A percentile compares a stretch with the other conserved stretches of the same genome.
phyloP scores from a whole-genome alignment of 2,329 filamentous ascomycete species.

The Monosporascus sp. region DNA sequence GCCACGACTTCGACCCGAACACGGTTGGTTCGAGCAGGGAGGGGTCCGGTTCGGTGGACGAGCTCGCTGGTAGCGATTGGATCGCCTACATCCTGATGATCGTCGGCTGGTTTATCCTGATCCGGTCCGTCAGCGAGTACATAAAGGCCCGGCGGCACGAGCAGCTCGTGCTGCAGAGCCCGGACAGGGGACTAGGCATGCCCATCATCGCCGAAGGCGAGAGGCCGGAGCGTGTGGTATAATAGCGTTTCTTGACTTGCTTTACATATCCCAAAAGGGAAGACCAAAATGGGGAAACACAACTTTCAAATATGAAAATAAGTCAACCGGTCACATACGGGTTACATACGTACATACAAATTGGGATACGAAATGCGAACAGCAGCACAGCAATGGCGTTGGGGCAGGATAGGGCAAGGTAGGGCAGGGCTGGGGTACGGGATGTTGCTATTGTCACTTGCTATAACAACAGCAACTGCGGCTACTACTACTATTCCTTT shows the following conservation, averaged over 20 bases:
- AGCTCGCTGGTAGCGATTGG: slow-evolving; percentile 76
- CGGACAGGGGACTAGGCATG: slow-evolving; percentile 78
- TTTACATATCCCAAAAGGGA: no score
- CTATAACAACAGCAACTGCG: no score
- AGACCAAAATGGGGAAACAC: no score
- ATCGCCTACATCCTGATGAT: slow-evolving; percentile 92
- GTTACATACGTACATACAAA: no score
- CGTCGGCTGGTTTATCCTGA: slow-evolving; percentile 95
- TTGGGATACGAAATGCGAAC: no score
- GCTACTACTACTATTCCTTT: no score
- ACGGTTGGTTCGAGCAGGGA: slow-evolving; percentile 43
- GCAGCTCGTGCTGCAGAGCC: slow-evolving; percentile 86
- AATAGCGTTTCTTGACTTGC: slow-evolving; percentile 10
- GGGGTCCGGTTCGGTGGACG: slow-evolving; percentile 39
- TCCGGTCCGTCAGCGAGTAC: slow-evolving; percentile 89
- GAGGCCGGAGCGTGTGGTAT: slow-evolving; percentile 71
- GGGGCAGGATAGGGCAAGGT: no score
- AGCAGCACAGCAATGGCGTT: no score
- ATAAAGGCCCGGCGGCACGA: slow-evolving; percentile 84
- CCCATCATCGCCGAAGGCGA: slow-evolving; percentile 87
- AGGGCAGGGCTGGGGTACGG: no score
- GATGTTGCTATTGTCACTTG: no score
- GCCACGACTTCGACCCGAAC: slow-evolving; percentile 78
- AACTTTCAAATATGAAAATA: no score
- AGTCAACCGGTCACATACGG: no score